Conservation (phyloP, 331 rosid species). For the Quercus lobata region DNA sequence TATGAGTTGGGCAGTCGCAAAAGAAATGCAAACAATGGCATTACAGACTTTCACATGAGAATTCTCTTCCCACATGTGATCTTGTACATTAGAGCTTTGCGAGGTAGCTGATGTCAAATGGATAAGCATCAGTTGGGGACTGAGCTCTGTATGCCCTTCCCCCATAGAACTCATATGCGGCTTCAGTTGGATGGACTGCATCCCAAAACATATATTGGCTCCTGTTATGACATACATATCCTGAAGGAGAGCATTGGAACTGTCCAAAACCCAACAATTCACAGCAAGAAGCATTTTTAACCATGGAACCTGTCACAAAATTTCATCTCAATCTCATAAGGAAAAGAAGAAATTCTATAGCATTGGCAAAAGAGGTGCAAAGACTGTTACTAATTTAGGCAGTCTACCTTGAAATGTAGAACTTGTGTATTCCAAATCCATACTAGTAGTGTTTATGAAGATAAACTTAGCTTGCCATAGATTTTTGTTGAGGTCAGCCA, state of each 20-base stretch:
- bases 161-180: not conserved
- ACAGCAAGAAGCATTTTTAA: conserved; percentile 13
- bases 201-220: conserved; percentile 19
- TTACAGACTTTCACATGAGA: not conserved
- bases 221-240: conserved; percentile 7
- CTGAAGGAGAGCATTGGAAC: not conserved
- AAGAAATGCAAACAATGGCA: not conserved
- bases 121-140: conserved; percentile 4
- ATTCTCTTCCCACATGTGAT: not conserved
- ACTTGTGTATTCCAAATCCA: not conserved
- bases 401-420: not conserved
- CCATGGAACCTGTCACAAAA: not conserved
- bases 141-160: conserved; percentile 15
- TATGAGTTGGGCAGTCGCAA: not conserved
- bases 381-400: not conserved
- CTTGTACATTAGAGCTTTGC: not conserved
- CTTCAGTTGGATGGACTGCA: conserved; percentile 24
- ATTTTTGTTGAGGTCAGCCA: conserved; percentile 1
- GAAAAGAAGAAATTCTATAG: not conserved
- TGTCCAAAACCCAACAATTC: not conserved
- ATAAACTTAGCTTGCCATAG: not conserved
- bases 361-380: not conserved
- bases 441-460: conserved; percentile 9
- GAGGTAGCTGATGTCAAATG: conserved; percentile 17
- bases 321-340: not conserved